Evolutionary conservation across 2,329 filamentous ascomycete genomes (phyloP).

Genomic region (Phyllachora maydis): DNA sequence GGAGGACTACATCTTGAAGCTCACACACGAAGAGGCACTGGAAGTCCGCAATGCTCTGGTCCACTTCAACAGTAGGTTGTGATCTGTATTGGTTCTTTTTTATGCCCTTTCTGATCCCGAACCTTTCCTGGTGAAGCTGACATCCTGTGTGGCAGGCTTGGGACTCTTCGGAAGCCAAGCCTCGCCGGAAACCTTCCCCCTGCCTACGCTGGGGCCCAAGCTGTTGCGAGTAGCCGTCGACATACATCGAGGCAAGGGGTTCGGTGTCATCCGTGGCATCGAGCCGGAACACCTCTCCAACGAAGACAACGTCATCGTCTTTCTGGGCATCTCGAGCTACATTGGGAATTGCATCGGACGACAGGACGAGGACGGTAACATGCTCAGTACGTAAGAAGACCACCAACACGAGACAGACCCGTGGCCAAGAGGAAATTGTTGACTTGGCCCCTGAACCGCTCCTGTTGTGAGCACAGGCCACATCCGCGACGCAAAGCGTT

Average conservation of each 20-base stretch:
- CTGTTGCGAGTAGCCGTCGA: constrained; percentile 4
- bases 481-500: constrained; percentile 3
- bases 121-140: not conserved
- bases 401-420: not conserved
- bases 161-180: not conserved
- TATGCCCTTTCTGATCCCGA: too few species aligned
- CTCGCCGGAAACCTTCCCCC: constrained; percentile 5
- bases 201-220: constrained; percentile 5
- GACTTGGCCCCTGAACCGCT: too few species aligned
- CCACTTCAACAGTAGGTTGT: not conserved
- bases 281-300: constrained; percentile 17
- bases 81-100: too few species aligned
- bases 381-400: constrained; percentile 5
- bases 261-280: constrained; percentile 21
- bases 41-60: not conserved
- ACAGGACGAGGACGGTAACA: constrained; percentile 10
- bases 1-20: not conserved
- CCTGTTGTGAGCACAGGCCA: constrained; percentile 6
- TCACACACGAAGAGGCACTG: not conserved
- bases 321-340: constrained; percentile 22
- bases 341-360: constrained; percentile 17
- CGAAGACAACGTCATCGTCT: constrained; percentile 21
- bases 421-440: not conserved
- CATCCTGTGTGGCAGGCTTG: not conserved
- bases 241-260: constrained; percentile 12